A percentile compares a stretch with the other conserved stretches of the same genome.
These are phyloP conservation scores for Verticillium zaregamsianum DNA, from an alignment of 2,329 filamentous ascomycete genomes.

Conservation along the genomic window DNA sequence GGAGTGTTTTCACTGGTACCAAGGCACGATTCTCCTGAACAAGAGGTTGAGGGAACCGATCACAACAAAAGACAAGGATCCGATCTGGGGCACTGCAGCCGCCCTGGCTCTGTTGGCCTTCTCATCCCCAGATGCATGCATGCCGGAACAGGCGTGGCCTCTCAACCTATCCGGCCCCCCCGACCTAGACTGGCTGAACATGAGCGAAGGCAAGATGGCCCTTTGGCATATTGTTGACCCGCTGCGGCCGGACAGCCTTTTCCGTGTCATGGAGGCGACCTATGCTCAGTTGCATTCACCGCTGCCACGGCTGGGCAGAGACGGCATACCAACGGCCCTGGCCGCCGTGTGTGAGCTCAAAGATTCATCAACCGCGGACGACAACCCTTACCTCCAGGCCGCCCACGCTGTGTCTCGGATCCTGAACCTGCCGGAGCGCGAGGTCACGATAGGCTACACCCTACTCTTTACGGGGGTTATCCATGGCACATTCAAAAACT, in stretches of 20 bases:
- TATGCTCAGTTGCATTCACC: slow-evolving; percentile 32
- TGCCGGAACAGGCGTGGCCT: slow-evolving; percentile 28
- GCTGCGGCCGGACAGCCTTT: slow-evolving; percentile 29
- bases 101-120: slow-evolving; percentile 35
- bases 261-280: slow-evolving; percentile 24
- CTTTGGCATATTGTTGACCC: slow-evolving; percentile 29
- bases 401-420: slow-evolving; percentile 31
- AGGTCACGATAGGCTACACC: slow-evolving; percentile 22
- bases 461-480: slow-evolving; percentile 30
- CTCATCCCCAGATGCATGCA: slow-evolving; percentile 29
- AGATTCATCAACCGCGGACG: slow-evolving; percentile 24
- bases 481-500: slow-evolving; percentile 23
- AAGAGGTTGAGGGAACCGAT: slow-evolving; percentile 28
- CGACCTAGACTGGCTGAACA: slow-evolving; percentile 29
- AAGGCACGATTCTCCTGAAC: slow-evolving; percentile 35
- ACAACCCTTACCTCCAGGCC: slow-evolving; percentile 32
- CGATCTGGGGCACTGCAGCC: slow-evolving; percentile 43
- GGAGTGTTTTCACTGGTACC: slow-evolving; percentile 40
- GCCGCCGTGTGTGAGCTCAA: slow-evolving; percentile 19
- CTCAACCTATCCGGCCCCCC: slow-evolving; percentile 15
- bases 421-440: slow-evolving; percentile 20
- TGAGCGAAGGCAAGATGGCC: slow-evolving; percentile 30
- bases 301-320: slow-evolving; percentile 19
- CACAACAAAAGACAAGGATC: slow-evolving; percentile 30
- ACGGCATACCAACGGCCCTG: slow-evolving; percentile 19